Evolutionary conservation across 176 grass and related monocot genomes (phyloP).

Genomic region (Bolboschoenus planiculmis): DNA sequence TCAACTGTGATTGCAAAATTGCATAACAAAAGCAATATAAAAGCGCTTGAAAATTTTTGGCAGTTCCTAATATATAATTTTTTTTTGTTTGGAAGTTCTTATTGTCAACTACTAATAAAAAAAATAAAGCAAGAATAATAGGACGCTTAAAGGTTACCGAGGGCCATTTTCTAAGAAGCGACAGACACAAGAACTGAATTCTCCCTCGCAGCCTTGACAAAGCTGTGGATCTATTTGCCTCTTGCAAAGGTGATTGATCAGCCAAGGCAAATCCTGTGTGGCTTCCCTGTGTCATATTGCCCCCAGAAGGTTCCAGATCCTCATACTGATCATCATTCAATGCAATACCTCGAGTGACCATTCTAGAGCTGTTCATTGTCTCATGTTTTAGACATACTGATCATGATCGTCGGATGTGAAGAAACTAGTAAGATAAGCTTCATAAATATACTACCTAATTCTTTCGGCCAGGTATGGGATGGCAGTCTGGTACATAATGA

Average conservation of each 20-base stretch:
- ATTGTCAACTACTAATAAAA: neutral
- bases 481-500: slow-evolving; percentile 85
- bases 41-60: neutral
- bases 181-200: slow-evolving; percentile 50
- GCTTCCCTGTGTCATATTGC: slow-evolving; percentile 28
- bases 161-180: slow-evolving; percentile 77
- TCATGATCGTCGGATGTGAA: neutral
- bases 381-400: neutral
- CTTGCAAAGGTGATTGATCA: slow-evolving; percentile 31
- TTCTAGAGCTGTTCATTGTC: slow-evolving; percentile 70
- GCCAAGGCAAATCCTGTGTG: slow-evolving; percentile 23
- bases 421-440: neutral
- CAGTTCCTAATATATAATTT: neutral
- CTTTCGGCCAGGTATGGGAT: slow-evolving; percentile 88
- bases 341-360: slow-evolving; percentile 67
- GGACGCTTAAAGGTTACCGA: slow-evolving; percentile 35
- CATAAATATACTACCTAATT: slow-evolving; percentile 51
- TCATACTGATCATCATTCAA: slow-evolving; percentile 55
- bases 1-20: neutral
- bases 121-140: neutral
- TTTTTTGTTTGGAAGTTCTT: neutral
- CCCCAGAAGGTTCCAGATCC: slow-evolving; percentile 32
- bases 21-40: neutral
- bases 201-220: slow-evolving; percentile 47
- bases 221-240: slow-evolving; percentile 30